Conservation (phyloP, 441 rosid genomes). For the Adansonia grandidieri region DNA sequence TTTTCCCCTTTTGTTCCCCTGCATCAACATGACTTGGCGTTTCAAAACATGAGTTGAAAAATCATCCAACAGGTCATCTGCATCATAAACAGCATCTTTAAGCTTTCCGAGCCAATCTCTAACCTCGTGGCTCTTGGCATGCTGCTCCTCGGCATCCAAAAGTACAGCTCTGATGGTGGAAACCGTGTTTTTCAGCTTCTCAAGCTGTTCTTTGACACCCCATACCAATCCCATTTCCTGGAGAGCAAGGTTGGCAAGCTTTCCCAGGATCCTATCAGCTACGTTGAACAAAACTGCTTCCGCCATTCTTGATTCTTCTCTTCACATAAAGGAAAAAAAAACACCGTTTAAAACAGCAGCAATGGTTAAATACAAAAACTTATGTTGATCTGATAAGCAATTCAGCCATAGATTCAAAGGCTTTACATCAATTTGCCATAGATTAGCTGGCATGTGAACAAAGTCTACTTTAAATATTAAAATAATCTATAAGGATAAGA, state of each 20-base stretch:
- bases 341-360: neutral
- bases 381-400: neutral
- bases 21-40: neutral
- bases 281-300: constrained; percentile 27
- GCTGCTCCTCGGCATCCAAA: constrained; percentile 15
- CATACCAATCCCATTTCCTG: constrained; percentile 13
- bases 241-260: constrained; percentile 19
- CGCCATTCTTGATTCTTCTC: constrained; percentile 27
- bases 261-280: constrained; percentile 19
- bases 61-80: constrained; percentile 41
- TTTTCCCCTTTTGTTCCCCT: neutral
- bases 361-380: neutral
- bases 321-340: neutral
- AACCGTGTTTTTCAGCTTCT: constrained; percentile 16
- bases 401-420: neutral
- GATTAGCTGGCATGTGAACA: constrained; percentile 11
- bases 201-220: constrained; percentile 19
- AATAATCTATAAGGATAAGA: neutral
- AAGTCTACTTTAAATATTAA: neutral
- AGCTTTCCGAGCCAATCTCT: constrained; percentile 31
- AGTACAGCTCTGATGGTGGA: constrained; percentile 22
- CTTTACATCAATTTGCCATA: neutral
- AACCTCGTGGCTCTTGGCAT: constrained; percentile 13
- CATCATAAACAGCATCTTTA: constrained; percentile 38
- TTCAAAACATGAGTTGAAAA: constrained; percentile 22